Base-by-base conservation (phyloP, 177 flowering plant species). In the Vitis hybrid region DNA sequence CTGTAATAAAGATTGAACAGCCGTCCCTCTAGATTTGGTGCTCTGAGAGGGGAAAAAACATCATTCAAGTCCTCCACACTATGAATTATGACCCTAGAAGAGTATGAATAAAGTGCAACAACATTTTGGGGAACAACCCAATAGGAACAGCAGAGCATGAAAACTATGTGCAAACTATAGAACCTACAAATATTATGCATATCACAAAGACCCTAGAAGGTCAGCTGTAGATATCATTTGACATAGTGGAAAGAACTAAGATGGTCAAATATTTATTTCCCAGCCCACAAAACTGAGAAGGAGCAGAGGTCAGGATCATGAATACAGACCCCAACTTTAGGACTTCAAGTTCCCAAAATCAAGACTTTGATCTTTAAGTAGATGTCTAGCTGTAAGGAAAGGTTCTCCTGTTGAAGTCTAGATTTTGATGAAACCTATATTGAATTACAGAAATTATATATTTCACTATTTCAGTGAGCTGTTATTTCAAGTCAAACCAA, bases 1-100 rank as follows among this genome's bases (percentile, higher is more conserved):
- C 73, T 89, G 92, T 50, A 89, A 53, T 66, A 94, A 76, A 57
- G 92, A 82, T 65, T 86, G 86, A 70, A 86, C 55, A 20, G 89
- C 81, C 14, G 73, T 55, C 66, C 82, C 83, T 83, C 82, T 88
- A 33, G 88, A 82, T 65, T 81, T 81, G 56, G 85, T 66, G 76
- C 87, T 80, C 98, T 94, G 88, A 55, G 80, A 77, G 63, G 68
- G 66, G 49, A 75, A 71, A 28, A 52, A 54, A 72, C 18, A 15
- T 13, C 12, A 50, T 63, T 15, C 61, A 10, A 12, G n/a, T 28
- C 5, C 7, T 12, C 50, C 15, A 5, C 11, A 12, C 44, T 31
- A 20, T 53, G 28, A 54, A 11, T 24, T 13, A 24, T 20, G 12
- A 66, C 12, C 33, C 24, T 20, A 65, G 12, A 47, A 33, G 9